A percentile compares a stretch with the other conserved stretches of the same genome.
phyloP scores from a whole-genome alignment of 345 rosid genomes.

The Euphorbia peplus region DNA sequence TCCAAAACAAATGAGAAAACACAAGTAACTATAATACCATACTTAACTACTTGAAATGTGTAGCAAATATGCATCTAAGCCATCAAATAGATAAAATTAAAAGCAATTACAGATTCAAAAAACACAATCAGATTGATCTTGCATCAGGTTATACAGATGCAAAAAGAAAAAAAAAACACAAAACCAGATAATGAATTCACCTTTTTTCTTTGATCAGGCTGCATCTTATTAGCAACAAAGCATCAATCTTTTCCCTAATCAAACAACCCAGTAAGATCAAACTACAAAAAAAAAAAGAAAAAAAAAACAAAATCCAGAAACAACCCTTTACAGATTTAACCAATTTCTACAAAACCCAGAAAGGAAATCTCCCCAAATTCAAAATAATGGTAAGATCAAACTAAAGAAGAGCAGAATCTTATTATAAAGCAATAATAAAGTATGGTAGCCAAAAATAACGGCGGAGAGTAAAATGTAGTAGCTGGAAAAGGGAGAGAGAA shows the following conservation, averaged over 20 bases:
- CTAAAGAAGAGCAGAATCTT: conserved; percentile 6
- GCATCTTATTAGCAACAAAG: conserved; percentile 71
- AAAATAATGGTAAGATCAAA: conserved; percentile 17
- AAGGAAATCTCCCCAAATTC: conserved; percentile 12
- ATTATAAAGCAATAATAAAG: conserved; percentile 13
- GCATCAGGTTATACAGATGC: neutral
- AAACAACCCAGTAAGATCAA: conserved; percentile 24
- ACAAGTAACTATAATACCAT: neutral
- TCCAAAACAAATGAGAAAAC: conserved; percentile 14
- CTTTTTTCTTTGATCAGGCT: conserved; percentile 90
- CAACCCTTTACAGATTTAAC: too few relatives aligned
- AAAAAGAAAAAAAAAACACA: neutral
- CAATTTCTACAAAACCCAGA: conserved; percentile 34
- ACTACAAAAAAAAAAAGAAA: neutral
- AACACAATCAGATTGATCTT: conserved; percentile 16
- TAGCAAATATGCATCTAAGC: neutral
- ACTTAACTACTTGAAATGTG: neutral
- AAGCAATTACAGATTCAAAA: neutral
- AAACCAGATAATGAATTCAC: conserved; percentile 26
- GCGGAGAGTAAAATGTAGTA: conserved; percentile 34
- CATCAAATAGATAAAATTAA: neutral
- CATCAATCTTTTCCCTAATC: conserved; percentile 28
- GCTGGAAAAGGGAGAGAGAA: conserved; percentile 22
- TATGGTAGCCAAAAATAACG: conserved; percentile 25
- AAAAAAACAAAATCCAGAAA: conserved; percentile 1